These are phyloP conservation scores for Striga asiatica DNA, from an alignment of 257 asterid genomes.

Conservation along the genomic window DNA sequence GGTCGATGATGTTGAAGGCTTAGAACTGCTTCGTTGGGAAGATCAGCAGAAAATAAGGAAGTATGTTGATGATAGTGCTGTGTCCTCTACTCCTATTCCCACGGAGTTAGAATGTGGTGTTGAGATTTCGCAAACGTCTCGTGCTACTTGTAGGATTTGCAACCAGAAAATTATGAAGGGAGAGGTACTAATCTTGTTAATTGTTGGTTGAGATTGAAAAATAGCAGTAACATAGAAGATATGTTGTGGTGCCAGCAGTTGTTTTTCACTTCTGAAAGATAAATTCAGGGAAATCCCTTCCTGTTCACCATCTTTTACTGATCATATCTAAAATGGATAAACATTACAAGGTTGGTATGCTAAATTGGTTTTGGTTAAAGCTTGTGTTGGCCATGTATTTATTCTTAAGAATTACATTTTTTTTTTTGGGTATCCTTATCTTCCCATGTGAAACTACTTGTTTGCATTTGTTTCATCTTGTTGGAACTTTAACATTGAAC, in stretches of 20 bases:
- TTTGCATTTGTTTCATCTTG: too few relatives aligned
- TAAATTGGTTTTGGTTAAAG: too few relatives aligned
- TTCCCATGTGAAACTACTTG: neutral
- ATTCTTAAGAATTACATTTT: too few relatives aligned
- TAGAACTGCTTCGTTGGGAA: conserved; percentile 89
- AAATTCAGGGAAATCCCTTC: neutral
- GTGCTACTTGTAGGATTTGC: conserved; percentile 75
- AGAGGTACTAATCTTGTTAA: conserved; percentile 37
- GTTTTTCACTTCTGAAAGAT: neutral
- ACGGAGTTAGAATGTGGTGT: conserved; percentile 36
- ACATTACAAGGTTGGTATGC: too few relatives aligned
- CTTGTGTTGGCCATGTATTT: too few relatives aligned
- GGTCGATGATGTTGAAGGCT: conserved; percentile 80
- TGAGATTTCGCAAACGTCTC: conserved; percentile 65
- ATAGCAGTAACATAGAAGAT: neutral
- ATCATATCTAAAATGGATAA: too few relatives aligned
- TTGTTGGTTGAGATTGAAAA: neutral
- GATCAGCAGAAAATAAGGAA: conserved; percentile 78
- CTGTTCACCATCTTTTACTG: neutral
- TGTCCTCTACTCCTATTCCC: conserved; percentile 24
- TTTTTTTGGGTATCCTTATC: neutral
- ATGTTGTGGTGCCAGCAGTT: neutral
- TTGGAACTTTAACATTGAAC: too few relatives aligned
- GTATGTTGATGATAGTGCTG: conserved; percentile 36
- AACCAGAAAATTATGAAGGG: conserved; percentile 66